Evolutionary conservation across 1,284 basidiomycete genomes (phyloP).

Genomic region (Cryptococcus sp.): DNA sequence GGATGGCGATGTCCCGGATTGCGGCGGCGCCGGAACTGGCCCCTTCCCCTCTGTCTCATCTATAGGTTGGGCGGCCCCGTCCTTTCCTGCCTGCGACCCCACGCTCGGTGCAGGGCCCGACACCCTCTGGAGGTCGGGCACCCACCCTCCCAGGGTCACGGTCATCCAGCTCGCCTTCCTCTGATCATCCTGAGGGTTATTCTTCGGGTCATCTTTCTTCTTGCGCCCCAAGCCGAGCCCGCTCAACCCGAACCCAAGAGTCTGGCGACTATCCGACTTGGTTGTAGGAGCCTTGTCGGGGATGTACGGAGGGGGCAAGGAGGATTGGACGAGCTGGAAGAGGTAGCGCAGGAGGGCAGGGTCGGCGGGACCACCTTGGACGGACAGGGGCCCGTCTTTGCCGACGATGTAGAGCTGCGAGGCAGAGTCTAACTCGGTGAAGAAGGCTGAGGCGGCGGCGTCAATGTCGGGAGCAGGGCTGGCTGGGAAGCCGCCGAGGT

Average conservation of each 20-base stretch:
- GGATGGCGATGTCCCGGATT: not conserved
- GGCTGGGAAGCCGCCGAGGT: slow-evolving; percentile 26
- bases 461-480: not conserved
- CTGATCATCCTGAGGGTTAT: slow-evolving; percentile 1
- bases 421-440: not conserved
- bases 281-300: not conserved
- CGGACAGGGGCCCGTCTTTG: slow-evolving; percentile 22
- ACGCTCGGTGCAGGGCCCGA: slow-evolving; percentile 2
- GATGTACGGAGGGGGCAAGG: slow-evolving; percentile 13
- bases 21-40: no score
- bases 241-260: slow-evolving; percentile 26
- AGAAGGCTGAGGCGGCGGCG: not conserved
- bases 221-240: slow-evolving; percentile 11
- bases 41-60: not conserved
- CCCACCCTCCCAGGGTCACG: slow-evolving; percentile 22
- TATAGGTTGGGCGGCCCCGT: not conserved
- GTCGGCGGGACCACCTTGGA: not conserved
- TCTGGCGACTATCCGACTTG: slow-evolving; percentile 10
- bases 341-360: slow-evolving; percentile 26
- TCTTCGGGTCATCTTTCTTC: not conserved
- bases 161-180: slow-evolving; percentile 30
- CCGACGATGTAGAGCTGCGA: slow-evolving; percentile 8
- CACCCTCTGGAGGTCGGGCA: slow-evolving; percentile 16
- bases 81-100: not conserved
- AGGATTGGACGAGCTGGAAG: slow-evolving; percentile 12